Conservation (phyloP, 2,329 filamentous ascomycete species). For the Blastomyces emzantsi region DNA sequence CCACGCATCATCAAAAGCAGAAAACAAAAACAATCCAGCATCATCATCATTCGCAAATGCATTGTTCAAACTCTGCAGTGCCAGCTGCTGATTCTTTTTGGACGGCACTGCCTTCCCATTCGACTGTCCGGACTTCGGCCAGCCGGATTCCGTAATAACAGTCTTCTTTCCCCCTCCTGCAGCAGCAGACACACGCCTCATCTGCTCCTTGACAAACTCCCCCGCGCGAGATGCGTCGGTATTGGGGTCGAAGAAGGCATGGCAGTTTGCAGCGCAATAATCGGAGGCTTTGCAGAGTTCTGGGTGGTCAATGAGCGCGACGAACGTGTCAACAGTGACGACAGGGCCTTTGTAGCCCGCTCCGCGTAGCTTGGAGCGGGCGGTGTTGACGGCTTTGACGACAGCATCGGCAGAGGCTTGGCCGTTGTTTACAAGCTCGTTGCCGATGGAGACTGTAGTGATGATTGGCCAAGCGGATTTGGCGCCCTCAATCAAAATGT, state of each 20-base stretch:
- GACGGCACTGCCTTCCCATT: conserved; percentile 64
- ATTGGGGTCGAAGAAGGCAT: conserved; percentile 70
- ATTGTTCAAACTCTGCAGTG: conserved; percentile 55
- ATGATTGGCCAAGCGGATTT: conserved; percentile 58
- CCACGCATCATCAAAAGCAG: conserved; percentile 72
- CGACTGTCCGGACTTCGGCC: conserved; percentile 59
- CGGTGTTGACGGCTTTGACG: conserved; percentile 48
- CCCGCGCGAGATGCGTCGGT: conserved; percentile 54
- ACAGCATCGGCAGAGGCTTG: conserved; percentile 47
- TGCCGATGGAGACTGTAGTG: conserved; percentile 66
- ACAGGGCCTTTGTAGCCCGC: conserved; percentile 64
- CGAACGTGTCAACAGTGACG: conserved; percentile 72
- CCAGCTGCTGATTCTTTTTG: conserved; percentile 54
- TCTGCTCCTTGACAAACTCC: conserved; percentile 53
- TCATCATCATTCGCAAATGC: conserved; percentile 41
- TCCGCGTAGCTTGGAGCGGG: conserved; percentile 48
- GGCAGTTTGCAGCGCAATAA: conserved; percentile 71
- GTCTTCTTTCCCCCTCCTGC: conserved; percentile 51
- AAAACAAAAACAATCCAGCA: conserved; percentile 59
- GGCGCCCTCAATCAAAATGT: conserved; percentile 52
- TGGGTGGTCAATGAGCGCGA: conserved; percentile 56
- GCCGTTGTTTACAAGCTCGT: conserved; percentile 66
- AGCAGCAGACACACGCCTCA: conserved; percentile 36
- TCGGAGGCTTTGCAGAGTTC: conserved; percentile 64
- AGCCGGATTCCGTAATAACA: conserved; percentile 75